Evolutionary conservation across 2,329 filamentous ascomycete species (phyloP), one percentile per base, ranked within the genome.

Genomic region (Alternaria incomplexa): DNA sequence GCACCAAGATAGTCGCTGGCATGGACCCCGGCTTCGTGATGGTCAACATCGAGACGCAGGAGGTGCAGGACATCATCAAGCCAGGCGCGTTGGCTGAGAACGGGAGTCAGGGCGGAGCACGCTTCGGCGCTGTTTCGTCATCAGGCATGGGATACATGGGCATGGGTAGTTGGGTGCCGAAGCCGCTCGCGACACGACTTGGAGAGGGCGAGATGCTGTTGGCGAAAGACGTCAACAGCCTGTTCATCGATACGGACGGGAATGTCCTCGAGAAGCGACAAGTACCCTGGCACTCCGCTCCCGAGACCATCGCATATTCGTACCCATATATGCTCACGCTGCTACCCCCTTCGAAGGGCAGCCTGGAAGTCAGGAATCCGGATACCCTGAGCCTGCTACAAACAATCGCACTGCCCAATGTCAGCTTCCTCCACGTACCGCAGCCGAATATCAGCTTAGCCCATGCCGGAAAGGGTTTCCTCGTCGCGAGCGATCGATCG

Each of bases 111-210:
- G 90, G 92, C 68, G 88, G 87, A 3, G 90, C 89, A 58, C 88
- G 93, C 40, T 95, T 97, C 69, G 93, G 93, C 6, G 91, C 93
- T 2, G 90, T 95, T 65, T 91, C 91, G 63, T 91, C 90, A 58
- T 91, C 91, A 8, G 92, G 93, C 51, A 97, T 98, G 93, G 93
- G 94, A 47, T 98, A 98, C 76, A 97, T 98, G 87, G 95, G 95
- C 1, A 90, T 98, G 77, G 93, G 93, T 53, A 92, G 93, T 45
- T 96, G 93, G 83, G 93, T 95, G 59, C 95, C 96, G 2, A 96
- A 93, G 74, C 96, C 96, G 7, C 85, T 99, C 72, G 93, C 93
- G 6, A 90, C 94, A 6, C 91, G 91, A 70, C 85, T 99, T 12
- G 88, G 89, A 3, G 92, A 96, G 67, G 92, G 92, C 5, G 88